These are phyloP conservation scores for Crassisporium funariophilum DNA, from an alignment of 768 basidiomycete genomes.

Conservation along the genomic window DNA sequence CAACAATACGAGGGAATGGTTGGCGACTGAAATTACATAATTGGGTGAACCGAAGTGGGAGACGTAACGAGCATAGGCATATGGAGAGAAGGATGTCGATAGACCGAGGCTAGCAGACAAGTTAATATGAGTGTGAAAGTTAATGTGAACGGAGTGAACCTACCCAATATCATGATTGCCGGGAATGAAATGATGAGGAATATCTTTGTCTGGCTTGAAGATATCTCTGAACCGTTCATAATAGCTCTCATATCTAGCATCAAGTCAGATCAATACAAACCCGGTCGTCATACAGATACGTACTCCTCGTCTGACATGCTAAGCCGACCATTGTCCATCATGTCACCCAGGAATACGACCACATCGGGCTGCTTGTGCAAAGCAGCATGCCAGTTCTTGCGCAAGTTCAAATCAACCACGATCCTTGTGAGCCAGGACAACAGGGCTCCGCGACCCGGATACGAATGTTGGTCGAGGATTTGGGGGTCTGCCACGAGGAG, in stretches of 20 bases:
- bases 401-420: slow-evolving; percentile 79
- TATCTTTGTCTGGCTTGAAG: slow-evolving; percentile 50
- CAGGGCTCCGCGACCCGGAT: slow-evolving; percentile 58
- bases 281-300: slow-evolving; percentile 26
- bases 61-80: slow-evolving; percentile 59
- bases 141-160: slow-evolving; percentile 14
- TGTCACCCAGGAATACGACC: slow-evolving; percentile 86
- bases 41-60: slow-evolving; percentile 79
- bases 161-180: slow-evolving; percentile 93
- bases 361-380: slow-evolving; percentile 63
- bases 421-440: slow-evolving; percentile 62
- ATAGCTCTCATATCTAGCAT: slow-evolving; percentile 74
- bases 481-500: slow-evolving; percentile 91
- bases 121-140: slow-evolving; percentile 26
- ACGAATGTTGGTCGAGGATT: slow-evolving; percentile 75
- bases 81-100: slow-evolving; percentile 44
- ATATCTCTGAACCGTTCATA: slow-evolving; percentile 68
- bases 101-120: slow-evolving; percentile 46
- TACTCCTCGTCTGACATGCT: slow-evolving; percentile 70
- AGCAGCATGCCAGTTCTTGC: slow-evolving; percentile 81
- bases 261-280: not conserved
- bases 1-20: slow-evolving; percentile 71
- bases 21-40: slow-evolving; percentile 61
- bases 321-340: slow-evolving; percentile 85
- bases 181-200: slow-evolving; percentile 72